Evolutionary conservation across 228 moss, liverwort and hornwort genomes (phyloP).

Genomic region (Sphagnum fallax): DNA sequence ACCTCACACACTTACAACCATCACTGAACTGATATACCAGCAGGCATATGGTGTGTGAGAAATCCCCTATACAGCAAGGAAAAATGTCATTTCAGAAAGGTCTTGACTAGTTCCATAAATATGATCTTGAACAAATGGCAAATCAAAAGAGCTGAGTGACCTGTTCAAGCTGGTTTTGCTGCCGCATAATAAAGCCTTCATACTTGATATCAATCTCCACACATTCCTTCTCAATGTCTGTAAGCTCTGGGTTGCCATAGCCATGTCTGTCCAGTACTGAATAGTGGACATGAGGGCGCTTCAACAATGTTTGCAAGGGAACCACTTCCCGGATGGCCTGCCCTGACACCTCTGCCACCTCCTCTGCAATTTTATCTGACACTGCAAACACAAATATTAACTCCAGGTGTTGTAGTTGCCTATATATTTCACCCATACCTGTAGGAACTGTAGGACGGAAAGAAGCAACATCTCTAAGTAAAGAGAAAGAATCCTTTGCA

Average conservation of each 20-base stretch:
- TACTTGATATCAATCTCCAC: constrained; percentile 99
- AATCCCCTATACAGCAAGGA: neutral
- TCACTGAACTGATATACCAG: neutral
- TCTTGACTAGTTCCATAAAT: neutral
- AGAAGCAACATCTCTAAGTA: too few species aligned
- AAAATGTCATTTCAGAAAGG: neutral
- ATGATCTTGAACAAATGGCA: too few species aligned
- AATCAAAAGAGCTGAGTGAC: constrained; percentile 11
- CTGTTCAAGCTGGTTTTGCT: constrained; percentile 87
- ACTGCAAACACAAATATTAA: constrained; percentile 29
- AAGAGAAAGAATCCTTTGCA: too few species aligned
- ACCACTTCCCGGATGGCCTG: constrained; percentile 78
- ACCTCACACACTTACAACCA: neutral
- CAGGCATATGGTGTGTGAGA: neutral
- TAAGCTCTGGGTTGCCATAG: constrained; percentile 62
- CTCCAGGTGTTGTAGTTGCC: too few species aligned
- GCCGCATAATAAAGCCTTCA: constrained; percentile 94
- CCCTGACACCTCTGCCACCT: constrained; percentile 69
- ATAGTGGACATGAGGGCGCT: constrained; percentile 93
- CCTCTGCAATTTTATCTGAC: constrained; percentile 60
- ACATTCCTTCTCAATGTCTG: constrained; percentile 73
- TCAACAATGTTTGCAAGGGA: constrained; percentile 62
- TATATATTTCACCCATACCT: too few species aligned
- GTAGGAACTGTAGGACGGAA: too few species aligned
- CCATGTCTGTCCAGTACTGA: constrained; percentile 75